Base-by-base conservation (phyloP, 2,329 filamentous ascomycete species). In the Furcasterigmium furcatum region DNA sequence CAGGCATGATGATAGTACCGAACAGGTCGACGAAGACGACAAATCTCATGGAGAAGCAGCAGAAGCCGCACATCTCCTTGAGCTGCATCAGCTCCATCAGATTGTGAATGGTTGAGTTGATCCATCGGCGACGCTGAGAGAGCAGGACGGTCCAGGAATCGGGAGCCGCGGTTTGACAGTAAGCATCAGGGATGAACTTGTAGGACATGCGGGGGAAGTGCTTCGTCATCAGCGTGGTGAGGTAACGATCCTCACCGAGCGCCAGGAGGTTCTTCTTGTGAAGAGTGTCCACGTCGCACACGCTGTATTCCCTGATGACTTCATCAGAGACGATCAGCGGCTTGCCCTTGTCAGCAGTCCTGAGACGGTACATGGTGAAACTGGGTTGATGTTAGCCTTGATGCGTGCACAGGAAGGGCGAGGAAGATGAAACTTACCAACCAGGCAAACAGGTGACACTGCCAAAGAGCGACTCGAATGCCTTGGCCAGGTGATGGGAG, bases 51-150 rank as follows among this genome's bases (percentile, higher is more conserved):
- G 88, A 91, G 76, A 97, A 97, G 71, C 88, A 96, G 72, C 94
- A 99, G 82, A 99, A 99, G 55, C 94, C 94, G 62, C 94, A 99
- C 67, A 99, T 85, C 60, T 99, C 91, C 65, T 91, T 87, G 39
- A 99, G 78, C 58, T 86, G 86, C 63, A 96, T 85, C 60, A 99
- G 74, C 66, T 99, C 94, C 21, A 86, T 87, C 61, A 99, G 68
- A 64, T 99, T 99, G 76, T 99, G 94, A 50, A 99, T 87, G 9
- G 94, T 99, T 2, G 94, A 97, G 72, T 99, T 99, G 67, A 99
- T 99, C 94, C 94, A 99, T 64, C 94, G 87, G 74, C 94, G 91
- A 77, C 94, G 85, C 65, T 99, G 94, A n/a, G 94, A 99, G 25
- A 99, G 76, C 56, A 99, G 72, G 57, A 99, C 90, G 60, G 85